Conservation (phyloP, 331 rosid species). For the Saraca asoca region DNA sequence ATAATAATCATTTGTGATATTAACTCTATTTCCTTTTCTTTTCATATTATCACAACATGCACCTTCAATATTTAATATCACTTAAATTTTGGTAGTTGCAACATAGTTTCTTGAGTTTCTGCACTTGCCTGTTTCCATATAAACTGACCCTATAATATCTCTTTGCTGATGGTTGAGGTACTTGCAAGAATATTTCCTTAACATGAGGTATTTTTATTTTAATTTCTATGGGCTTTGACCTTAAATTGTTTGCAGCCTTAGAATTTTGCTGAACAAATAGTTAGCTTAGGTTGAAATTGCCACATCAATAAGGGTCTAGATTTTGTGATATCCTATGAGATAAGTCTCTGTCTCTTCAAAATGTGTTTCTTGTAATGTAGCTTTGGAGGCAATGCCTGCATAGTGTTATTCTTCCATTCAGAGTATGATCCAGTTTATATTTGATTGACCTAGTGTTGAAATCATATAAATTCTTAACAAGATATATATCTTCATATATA, state of each 20-base stretch:
- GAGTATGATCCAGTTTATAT: conserved; percentile 1
- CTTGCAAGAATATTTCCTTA: background rate
- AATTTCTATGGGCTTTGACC: background rate
- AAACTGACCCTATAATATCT: no score
- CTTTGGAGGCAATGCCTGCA: background rate
- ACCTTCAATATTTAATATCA: no score
- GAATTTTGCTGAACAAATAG: conserved; percentile 16
- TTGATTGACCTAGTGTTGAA: background rate
- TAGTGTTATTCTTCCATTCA: background rate
- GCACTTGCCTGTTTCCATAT: no score
- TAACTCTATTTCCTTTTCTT: no score
- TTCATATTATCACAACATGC: no score
- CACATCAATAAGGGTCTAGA: background rate
- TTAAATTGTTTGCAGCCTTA: background rate
- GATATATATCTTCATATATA: background rate
- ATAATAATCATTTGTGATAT: no score
- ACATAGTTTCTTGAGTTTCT: no score
- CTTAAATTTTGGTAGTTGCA: no score
- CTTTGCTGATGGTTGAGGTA: no score
- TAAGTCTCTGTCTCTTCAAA: conserved; percentile 16
- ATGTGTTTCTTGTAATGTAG: conserved; percentile 1
- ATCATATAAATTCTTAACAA: background rate
- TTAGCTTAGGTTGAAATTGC: conserved; percentile 11
- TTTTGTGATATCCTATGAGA: background rate
- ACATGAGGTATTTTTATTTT: conserved; percentile 4